Evolutionary conservation across 2,329 filamentous ascomycete genomes (phyloP), one percentile per base, ranked within the genome.

Genomic region (Alternaria dauci): DNA sequence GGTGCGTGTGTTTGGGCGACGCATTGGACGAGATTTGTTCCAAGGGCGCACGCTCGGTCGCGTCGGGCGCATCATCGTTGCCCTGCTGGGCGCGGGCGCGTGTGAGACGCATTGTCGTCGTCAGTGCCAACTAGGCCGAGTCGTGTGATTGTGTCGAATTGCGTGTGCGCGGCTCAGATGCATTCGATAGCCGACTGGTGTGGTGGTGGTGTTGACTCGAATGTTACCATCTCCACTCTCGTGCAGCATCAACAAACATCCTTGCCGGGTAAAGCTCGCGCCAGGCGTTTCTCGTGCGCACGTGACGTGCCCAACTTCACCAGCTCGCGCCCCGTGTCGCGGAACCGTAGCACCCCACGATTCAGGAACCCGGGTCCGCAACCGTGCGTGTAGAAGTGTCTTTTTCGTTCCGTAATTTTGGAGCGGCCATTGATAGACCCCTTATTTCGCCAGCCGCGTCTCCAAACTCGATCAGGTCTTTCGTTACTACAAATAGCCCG

Each of bases 41-140:
- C 47, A 82, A 68, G 25, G 78, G 75, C 52, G 70, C 67, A 68
- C 80, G 79, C 50, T 78, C 67, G 34, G 71, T 67, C 60, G 76
- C 66, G 51, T 78, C 78, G 53, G 71, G 61, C 8, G 76, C 72
- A 55, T 80, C 76, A 60, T 78, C 75, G 39, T 73, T 70, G 69
- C 76, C 71, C 55, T 79, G 69, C 52, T 80, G 78, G 59, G 79
- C 78, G 70, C 80, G 74, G 36, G 81, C 79, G 59, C 81, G 79
- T 55, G 81, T 83, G 62, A 82, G 73, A 73, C 81, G 81, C 76
- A 79, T 79, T 38, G 61, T 70, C 44, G 48, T 62, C 55, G 18
- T 38, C 12, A 36, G 47, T 58, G 46, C n/a, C 38, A 52, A 43
- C 30, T 41, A 32, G n/a, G 28, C 41, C 52, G 14, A 43, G 28